Base-by-base conservation (phyloP, 768 basidiomycete genomes). In the Leucosporidium scottii region DNA sequence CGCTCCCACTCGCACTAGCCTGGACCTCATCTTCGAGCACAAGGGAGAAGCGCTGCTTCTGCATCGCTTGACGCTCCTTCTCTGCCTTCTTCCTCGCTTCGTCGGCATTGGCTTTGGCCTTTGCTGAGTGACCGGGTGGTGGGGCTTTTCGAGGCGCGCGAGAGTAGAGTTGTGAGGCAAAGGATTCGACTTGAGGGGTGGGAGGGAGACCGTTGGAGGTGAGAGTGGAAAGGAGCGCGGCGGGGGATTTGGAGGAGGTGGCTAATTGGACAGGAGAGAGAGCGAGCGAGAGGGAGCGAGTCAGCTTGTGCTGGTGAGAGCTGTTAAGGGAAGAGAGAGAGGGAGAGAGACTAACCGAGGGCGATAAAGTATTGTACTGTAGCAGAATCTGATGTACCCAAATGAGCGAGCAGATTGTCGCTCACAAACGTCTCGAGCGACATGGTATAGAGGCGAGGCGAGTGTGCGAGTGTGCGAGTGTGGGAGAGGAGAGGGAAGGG, bases 161-260 rank as follows among this genome's bases (percentile, higher is more conserved):
- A 27, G 81, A 78, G 79, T 85, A 91, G 50, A 98, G 85, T 72
- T 92, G 85, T 62, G 80, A 81, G 28, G 88, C 85, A 78, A 98
- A 98, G 28, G 82, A 77, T 78, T 91, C 89, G 0, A 91, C 86
- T 65, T 87, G 88, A 18, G 89, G 78, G 6, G 88, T 87, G 75
- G 89, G 84, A 50, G 92, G 89, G 58, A 98, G 82, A 71, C 93
- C 94, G 58, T 86, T 85, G 49, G 83, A 81, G 65, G 87, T 82
- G 49, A 98, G 85, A 8, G 87, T 80, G n/a, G 82, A 70, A 76
- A 92, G 91, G 49, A 97, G 84, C 53, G 83, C 83, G 50, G 90
- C 87, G 17, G 90, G 83, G 13, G 87, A 84, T 78, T 93, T 93
- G 62, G 91, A 83, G 64, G 88, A 86, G 5, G 88, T 86, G n/a